Evolutionary conservation across 164 flowering plant genomes (phyloP).

Genomic region (Cinnamomum micranthum): DNA sequence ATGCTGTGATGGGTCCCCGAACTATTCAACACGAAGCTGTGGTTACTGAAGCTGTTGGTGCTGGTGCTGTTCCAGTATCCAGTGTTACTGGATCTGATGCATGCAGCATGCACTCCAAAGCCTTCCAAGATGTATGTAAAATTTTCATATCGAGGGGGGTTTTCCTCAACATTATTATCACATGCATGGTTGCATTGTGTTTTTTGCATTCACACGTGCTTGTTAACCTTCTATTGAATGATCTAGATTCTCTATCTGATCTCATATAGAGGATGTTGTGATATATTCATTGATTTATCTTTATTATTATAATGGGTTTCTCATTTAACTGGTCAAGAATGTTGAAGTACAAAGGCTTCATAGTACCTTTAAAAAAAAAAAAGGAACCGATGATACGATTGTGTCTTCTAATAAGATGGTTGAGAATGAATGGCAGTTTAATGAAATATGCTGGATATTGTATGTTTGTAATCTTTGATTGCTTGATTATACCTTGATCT

Average conservation of each 20-base stretch:
- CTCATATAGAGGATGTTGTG: neutral
- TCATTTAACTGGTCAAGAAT: neutral
- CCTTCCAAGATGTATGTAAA: constrained; percentile 63
- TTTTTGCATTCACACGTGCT: neutral
- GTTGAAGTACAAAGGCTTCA: too few relatives aligned
- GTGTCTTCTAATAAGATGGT: too few relatives aligned
- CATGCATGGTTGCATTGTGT: neutral
- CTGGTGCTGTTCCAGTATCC: constrained; percentile 40
- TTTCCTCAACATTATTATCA: neutral
- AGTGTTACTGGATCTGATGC: constrained; percentile 44
- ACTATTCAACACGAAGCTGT: constrained; percentile 75
- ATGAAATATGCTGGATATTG: neutral
- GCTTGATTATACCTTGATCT: neutral
- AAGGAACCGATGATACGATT: too few relatives aligned
- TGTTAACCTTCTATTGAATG: neutral
- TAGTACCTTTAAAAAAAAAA: too few relatives aligned
- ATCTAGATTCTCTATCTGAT: neutral
- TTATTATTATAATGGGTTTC: neutral
- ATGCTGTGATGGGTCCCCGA: constrained; percentile 84
- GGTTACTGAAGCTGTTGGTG: constrained; percentile 42
- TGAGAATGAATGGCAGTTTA: neutral
- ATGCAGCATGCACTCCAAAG: constrained; percentile 50
- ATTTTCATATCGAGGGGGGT: neutral
- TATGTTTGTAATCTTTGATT: neutral
- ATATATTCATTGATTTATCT: too few relatives aligned